Evolutionary conservation across 176 grass and related monocot genomes (phyloP), one percentile per base, ranked within the genome.

Genomic region (Oryza officinalis): DNA sequence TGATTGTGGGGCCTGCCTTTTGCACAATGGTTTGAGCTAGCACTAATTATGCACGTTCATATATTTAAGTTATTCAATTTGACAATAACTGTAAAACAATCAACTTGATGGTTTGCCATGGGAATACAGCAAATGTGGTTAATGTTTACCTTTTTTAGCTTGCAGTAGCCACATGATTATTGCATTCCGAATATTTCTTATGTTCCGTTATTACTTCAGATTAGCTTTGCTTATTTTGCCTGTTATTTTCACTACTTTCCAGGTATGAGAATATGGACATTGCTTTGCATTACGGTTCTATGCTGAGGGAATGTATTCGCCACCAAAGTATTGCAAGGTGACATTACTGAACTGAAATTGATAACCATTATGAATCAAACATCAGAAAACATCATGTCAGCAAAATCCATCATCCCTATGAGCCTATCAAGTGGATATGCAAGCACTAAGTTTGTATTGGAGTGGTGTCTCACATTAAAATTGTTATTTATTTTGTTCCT

Each of bases 221-320:
- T 33, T 30, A 74, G 4, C 26, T 74, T 68, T 83, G 41, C 68
- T 68, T 82, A 46, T 68, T 70, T 87, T 0, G 23, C 45, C 45
- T 20, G 65, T 67, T 87, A 28, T 63, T 37, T 85, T 13, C n/a
- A 41, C n/a, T 47, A 45, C 60, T 40, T 32, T 81, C 35, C 81
- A 99, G 96, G 82, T 99, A 99, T 72, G 96, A 99, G 54, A 87
- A 96, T 78, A 96, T 96, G 84, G 96, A 96, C 52, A 94, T 99
- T 86, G 96, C 96, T 79, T 89, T 99, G 78, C 93, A 95, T 83
- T 99, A 96, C 87, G 96, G 96, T 30, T 85, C 96, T 78, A 99
- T 99, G 93, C 83, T 99, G 72, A 94, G 93, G 83, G 96, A 99
- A 82, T 99, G 96, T 69, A 99, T 99, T 91, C 93, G 96, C 28